Base-by-base conservation (phyloP, 148 eudicot genomes). In the Camellia japonica region DNA sequence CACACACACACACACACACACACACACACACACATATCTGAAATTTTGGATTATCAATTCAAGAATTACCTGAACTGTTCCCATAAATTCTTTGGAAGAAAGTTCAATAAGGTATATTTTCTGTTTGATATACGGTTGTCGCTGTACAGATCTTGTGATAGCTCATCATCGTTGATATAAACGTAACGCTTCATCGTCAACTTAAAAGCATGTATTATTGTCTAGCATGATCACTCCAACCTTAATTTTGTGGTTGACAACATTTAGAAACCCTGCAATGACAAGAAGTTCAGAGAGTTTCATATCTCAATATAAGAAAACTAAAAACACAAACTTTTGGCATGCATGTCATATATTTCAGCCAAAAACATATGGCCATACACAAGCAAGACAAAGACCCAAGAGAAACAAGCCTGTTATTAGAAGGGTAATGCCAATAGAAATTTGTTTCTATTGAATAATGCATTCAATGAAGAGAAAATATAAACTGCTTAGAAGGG, bases 81-180 rank as follows among this genome's bases (percentile, higher is more conserved):
- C 99, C 93, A 96, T 83, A 96, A 85, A 74, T 96, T 96, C 85
- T 93, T 96, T 0, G 99, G 99, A 47, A 96, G 90, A 79, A 96
- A 96, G 71, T 92, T 96, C 71, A 90, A 82, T 68, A 96, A 46
- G 6, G 94, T 93, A 85, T 96, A 96, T 83, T 96, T 96, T 83
- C 91, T 84, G 76, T 96, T 96, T 16, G 99, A 96, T 78, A 96
- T 86, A 44, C 93, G 97, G 74, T 96, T 96, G 80, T 90, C 94
- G 75, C 94, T 85, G 80, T 87, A 92, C 64, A 92, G 82, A 79
- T 91, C 95, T 73, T 86, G 87, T 6, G 88, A 68, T 19, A 87
- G 83, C 83, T 91, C 90, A 68, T 96, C 97, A 66, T 96, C 98
- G 82, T 96, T 92, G 82, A 96, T 82, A 75, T 92, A 91, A 47